Percentiles rank a stretch among this genome's conserved stretches.
Conservation (phyloP, 371 early-diverging fungal genomes). For the Mortierella sp. region DNA sequence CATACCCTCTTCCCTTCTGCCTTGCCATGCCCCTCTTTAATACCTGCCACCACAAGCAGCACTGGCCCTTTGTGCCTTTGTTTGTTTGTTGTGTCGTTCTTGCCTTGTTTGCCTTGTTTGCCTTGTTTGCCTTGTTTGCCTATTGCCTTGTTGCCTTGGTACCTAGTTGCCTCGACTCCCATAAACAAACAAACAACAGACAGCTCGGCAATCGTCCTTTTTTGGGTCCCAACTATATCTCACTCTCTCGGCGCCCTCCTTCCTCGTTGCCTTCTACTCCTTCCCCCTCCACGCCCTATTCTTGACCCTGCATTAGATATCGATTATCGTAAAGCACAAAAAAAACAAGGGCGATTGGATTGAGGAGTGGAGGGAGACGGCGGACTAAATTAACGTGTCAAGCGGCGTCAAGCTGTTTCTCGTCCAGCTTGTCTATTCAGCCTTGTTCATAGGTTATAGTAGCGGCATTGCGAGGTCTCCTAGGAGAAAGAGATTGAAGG, state of each 20-base stretch:
- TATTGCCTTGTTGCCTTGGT: background rate
- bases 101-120: background rate
- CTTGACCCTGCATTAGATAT: slow-evolving; percentile 13
- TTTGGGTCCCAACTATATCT: background rate
- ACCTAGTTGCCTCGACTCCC: background rate
- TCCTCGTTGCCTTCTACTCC: background rate
- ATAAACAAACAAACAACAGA: background rate
- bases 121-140: background rate
- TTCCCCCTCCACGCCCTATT: too few species aligned
- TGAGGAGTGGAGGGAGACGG: background rate
- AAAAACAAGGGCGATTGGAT: background rate
- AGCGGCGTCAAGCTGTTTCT: too few species aligned
- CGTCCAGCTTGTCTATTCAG: too few species aligned
- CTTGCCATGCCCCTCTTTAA: background rate
- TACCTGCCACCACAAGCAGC: background rate
- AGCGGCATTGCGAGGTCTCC: too few species aligned
- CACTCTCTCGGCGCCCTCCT: background rate
- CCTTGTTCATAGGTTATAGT: too few species aligned
- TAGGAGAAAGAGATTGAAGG: too few species aligned
- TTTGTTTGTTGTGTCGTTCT: background rate
- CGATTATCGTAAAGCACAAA: slow-evolving; percentile 2
- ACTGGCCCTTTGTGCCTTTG: background rate
- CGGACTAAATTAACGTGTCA: too few species aligned
- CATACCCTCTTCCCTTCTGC: background rate
- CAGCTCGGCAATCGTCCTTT: slow-evolving; percentile 3